Evolutionary conservation across 2,329 filamentous ascomycete species (phyloP), one percentile per base, ranked within the genome.

Genomic region (Hirsutella minnesotensis): DNA sequence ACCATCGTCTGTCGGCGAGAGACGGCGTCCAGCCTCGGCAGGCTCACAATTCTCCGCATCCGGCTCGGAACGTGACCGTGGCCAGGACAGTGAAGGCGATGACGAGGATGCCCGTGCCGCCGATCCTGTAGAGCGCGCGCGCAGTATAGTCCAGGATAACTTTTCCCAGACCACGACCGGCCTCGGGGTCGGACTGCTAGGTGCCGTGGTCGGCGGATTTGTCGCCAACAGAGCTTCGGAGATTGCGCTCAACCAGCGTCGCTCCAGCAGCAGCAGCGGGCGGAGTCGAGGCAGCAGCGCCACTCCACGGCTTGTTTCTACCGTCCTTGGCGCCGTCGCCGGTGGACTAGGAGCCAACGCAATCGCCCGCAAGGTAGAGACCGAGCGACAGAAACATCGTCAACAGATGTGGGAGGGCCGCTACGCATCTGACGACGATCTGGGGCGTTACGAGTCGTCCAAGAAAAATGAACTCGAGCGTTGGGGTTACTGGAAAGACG

Each of bases 291-390:
- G 12, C 16, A 18, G 16, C 33, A 18, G 55, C 13, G 52, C 58
- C 4, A 59, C 57, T n/a, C 55, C 55, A 29, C 56, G 56, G 24
- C 53, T 57, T n/a, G 54, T 75, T 15, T 68, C 69, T 3, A 74
- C 73, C 9, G 57, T 76, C 9, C 62, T 76, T 3, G 73, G 73
- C 2, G 73, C 72, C 2, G 69, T 73, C 3, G 71, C 73, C 1
- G 73, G 72, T 3, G 73, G 72, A 3, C 60, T 77, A 9, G 72
- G 71, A 4, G 73, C 72, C 12, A 77, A 73, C 42, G 69, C 67
- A 13, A 53, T 73, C 30, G 65, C 69, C 48, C 67, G 64, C 47
- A 59, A 60, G 38, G 53, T 71, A 10, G 67, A 70, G 50, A 54
- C 58, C 12, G 57, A 60, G 13, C 55, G 56, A 27, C 60, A 58